phyloP scores from a whole-genome alignment of 257 asterid genomes.

The Voacanga thouarsii region DNA sequence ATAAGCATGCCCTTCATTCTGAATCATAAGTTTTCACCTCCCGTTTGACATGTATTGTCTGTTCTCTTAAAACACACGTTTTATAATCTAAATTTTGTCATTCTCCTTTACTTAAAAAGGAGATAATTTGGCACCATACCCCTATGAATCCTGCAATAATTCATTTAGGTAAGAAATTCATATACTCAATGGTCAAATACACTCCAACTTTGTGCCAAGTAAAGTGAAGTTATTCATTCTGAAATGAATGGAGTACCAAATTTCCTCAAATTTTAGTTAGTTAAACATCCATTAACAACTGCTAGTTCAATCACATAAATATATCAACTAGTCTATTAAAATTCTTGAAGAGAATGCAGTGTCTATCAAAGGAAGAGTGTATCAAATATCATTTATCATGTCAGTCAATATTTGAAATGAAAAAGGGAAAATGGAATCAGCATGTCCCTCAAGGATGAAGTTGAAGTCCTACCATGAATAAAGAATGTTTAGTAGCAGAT shows the following conservation, averaged over 20 bases:
- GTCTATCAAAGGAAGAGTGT: not conserved
- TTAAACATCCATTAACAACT: not conserved
- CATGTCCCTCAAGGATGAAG: not conserved
- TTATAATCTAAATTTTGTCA: not conserved
- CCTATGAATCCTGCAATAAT: not conserved
- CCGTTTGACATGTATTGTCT: not conserved
- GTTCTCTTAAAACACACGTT: not conserved
- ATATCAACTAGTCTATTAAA: not conserved
- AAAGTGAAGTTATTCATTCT: not conserved
- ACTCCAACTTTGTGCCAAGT: not conserved
- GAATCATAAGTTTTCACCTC: not conserved
- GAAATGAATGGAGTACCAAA: not conserved
- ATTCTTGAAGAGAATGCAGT: not conserved
- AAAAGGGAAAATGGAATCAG: not conserved
- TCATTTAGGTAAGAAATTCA: not conserved
- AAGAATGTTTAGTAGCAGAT: slow-evolving; percentile 41
- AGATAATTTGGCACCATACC: not conserved
- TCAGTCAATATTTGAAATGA: not conserved
- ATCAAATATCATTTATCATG: not conserved
- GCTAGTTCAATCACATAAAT: not conserved
- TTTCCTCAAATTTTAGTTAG: not conserved
- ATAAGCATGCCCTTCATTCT: not conserved
- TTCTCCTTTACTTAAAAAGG: not conserved
- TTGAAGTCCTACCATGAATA: not conserved
- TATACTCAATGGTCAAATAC: not conserved